Percentiles rank a stretch among this genome's conserved stretches.
phyloP scores from a whole-genome alignment of 129 eudicot species.

The Logfia minima region DNA sequence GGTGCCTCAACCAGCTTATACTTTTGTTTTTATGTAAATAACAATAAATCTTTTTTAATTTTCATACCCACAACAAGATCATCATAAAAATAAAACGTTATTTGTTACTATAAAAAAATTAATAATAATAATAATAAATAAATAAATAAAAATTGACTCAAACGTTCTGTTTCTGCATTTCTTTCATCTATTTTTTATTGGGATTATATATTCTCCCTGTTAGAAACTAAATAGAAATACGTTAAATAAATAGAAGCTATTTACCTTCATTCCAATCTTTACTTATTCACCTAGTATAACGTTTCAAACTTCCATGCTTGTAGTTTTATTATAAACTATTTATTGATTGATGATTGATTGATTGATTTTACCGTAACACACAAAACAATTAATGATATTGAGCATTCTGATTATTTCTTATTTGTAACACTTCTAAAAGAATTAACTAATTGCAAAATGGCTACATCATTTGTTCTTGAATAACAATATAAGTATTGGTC shows the following conservation, averaged over 20 bases:
- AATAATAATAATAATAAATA: background rate
- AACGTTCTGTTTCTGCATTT: background rate
- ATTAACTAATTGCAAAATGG: no score
- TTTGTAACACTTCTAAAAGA: no score
- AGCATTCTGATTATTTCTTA: background rate
- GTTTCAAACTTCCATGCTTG: no score
- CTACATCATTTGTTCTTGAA: no score
- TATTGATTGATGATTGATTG: no score
- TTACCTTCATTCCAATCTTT: no score
- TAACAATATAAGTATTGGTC: no score
- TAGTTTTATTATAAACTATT: no score
- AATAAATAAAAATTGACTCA: background rate
- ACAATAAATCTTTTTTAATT: constrained; percentile 4
- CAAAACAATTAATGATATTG: no score
- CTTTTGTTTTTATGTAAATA: constrained; percentile 13
- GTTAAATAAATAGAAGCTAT: no score
- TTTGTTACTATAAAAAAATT: background rate
- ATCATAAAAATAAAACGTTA: background rate
- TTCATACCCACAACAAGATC: background rate
- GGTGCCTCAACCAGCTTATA: background rate
- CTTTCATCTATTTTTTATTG: background rate
- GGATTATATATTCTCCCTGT: background rate
- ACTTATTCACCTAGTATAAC: no score
- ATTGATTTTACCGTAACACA: no score
- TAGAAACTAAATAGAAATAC: background rate